Evolutionary conservation across 495 filamentous ascomycete species (phyloP).

Genomic region (Glarea lozoyensis): DNA sequence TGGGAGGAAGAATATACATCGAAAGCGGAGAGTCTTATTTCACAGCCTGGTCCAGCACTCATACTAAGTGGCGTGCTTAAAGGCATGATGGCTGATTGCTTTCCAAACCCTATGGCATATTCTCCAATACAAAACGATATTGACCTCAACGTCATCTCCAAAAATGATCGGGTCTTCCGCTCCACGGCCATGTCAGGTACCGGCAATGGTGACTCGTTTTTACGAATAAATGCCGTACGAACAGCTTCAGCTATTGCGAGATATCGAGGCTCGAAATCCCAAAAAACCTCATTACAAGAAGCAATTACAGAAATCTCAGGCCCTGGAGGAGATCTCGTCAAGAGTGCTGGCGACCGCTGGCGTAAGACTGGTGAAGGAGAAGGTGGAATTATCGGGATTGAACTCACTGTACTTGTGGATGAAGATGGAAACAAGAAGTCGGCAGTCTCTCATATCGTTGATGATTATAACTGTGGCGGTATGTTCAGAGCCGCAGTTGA

Average conservation of each 20-base stretch:
- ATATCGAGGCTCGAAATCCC: slow-evolving; percentile 31
- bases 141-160: background rate
- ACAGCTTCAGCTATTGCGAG: slow-evolving; percentile 65
- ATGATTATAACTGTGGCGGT: slow-evolving; percentile 78
- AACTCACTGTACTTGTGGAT: slow-evolving; percentile 42
- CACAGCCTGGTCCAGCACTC: slow-evolving; percentile 26
- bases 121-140: slow-evolving; percentile 12
- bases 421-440: slow-evolving; percentile 22
- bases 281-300: slow-evolving; percentile 26
- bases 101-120: slow-evolving; percentile 32
- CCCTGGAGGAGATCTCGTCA: slow-evolving; percentile 63
- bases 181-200: slow-evolving; percentile 75
- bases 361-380: slow-evolving; percentile 67
- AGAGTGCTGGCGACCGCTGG: slow-evolving; percentile 71
- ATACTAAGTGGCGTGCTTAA: slow-evolving; percentile 30
- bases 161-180: slow-evolving; percentile 25
- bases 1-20: slow-evolving; percentile 14
- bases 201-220: slow-evolving; percentile 85
- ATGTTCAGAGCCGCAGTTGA: slow-evolving; percentile 83
- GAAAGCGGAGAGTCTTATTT: slow-evolving; percentile 8
- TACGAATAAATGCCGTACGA: slow-evolving; percentile 57
- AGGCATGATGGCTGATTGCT: slow-evolving; percentile 40
- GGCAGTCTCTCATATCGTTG: slow-evolving; percentile 24
- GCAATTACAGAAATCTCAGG: slow-evolving; percentile 60
- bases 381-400: slow-evolving; percentile 84